phyloP scores from a whole-genome alignment of 177 flowering plant species.

The Vitis hybrid region DNA sequence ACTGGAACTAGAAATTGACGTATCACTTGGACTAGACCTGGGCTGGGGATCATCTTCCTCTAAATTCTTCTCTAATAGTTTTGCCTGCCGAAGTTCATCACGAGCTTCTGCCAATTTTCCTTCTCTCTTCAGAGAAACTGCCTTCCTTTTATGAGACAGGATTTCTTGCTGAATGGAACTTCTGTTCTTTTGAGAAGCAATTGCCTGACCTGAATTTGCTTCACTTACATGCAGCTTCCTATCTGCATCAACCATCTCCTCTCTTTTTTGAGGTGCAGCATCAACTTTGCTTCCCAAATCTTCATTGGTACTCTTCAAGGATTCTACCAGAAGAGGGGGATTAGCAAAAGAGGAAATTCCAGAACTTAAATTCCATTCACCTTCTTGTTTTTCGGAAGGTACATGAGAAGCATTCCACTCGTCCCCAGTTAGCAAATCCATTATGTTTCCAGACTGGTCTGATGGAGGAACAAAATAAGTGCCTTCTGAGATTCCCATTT shows the following conservation, averaged over 20 bases:
- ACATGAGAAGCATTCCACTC: slow-evolving; percentile 18
- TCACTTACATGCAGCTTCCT: slow-evolving; percentile 8
- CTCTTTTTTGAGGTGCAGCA: slow-evolving; percentile 11
- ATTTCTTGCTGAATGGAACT: slow-evolving; percentile 46
- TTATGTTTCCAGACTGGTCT: slow-evolving; percentile 9
- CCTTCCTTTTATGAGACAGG: slow-evolving; percentile 61
- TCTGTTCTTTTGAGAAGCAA: slow-evolving; percentile 18
- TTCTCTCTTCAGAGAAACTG: slow-evolving; percentile 73
- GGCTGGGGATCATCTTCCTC: slow-evolving; percentile 31
- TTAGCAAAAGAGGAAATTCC: slow-evolving; percentile 3
- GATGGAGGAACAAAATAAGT: slow-evolving; percentile 7
- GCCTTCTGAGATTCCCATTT: slow-evolving; percentile 6
- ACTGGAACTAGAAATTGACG: slow-evolving; percentile 17
- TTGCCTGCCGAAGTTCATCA: slow-evolving; percentile 69
- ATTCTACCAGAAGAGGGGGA: slow-evolving; percentile 2
- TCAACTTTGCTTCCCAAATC: slow-evolving; percentile 11
- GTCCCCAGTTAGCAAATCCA: slow-evolving; percentile 35
- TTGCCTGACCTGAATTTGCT: slow-evolving; percentile 9
- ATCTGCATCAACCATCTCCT: slow-evolving; percentile 3
- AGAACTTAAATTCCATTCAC: slow-evolving; percentile 6
- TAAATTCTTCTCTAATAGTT: slow-evolving; percentile 62
- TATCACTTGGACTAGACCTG: slow-evolving; percentile 22
- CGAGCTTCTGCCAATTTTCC: slow-evolving; percentile 79
- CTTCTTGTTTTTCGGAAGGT: slow-evolving; percentile 8
- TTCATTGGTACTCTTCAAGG: slow-evolving; percentile 7